These are phyloP conservation scores for Sporisorium scitamineum DNA, from an alignment of 1,284 basidiomycete species.

Conservation along the genomic window DNA sequence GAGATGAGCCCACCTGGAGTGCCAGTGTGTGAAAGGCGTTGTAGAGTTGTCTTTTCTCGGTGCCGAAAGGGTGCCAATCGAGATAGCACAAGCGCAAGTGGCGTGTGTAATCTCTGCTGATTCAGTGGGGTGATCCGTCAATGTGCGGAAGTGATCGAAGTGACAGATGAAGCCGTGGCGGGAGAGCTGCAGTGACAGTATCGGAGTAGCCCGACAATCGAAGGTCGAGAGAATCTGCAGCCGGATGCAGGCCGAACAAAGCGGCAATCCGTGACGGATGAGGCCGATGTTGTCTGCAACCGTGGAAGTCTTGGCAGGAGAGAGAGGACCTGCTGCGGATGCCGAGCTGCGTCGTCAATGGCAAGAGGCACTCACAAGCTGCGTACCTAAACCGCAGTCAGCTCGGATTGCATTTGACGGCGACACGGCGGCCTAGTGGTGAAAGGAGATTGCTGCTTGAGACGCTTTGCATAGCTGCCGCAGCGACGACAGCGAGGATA, in stretches of 20 bases:
- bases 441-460: background rate
- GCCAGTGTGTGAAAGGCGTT: background rate
- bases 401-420: background rate
- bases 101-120: background rate
- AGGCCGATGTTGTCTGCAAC: background rate
- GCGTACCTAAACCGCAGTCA: background rate
- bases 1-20: background rate
- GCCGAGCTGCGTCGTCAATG: background rate
- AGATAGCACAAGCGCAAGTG: background rate
- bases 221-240: constrained; percentile 1
- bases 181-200: background rate
- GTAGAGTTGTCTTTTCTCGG: background rate
- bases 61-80: background rate
- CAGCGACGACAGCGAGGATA: background rate
- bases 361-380: background rate
- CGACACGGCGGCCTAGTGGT: background rate
- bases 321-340: background rate
- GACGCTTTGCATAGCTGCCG: background rate
- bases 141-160: background rate
- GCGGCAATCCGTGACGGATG: background rate
- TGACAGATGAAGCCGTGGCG: constrained; percentile 1
- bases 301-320: background rate
- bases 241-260: constrained; percentile 6
- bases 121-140: background rate
- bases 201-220: constrained; percentile 1